Evolutionary conservation across 2,329 filamentous ascomycete genomes (phyloP).

Genomic region (Xylaria sp.): DNA sequence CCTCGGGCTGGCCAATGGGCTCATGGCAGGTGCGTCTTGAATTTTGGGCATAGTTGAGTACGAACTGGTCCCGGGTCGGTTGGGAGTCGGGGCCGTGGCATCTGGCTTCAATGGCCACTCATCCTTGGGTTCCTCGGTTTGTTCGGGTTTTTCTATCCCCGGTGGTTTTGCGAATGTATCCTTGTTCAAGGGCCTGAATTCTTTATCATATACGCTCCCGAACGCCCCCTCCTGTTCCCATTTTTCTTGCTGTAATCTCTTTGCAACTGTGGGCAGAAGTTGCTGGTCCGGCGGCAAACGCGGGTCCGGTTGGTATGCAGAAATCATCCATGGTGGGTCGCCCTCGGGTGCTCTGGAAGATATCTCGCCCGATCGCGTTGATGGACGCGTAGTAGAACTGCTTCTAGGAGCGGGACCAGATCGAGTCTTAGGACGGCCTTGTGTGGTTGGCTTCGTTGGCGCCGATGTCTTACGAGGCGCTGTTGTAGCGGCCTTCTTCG

Average conservation of each 20-base stretch:
- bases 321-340: constrained; percentile 93
- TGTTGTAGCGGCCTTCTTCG: constrained; percentile 59
- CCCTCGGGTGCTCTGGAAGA: constrained; percentile 79
- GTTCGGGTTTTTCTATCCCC: constrained; percentile 57
- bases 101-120: constrained; percentile 70
- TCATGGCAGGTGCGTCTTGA: constrained; percentile 54
- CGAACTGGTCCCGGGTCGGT: constrained; percentile 58
- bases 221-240: constrained; percentile 94
- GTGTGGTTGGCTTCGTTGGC: constrained; percentile 53
- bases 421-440: constrained; percentile 70
- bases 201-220: constrained; percentile 84
- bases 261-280: constrained; percentile 92
- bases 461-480: constrained; percentile 58
- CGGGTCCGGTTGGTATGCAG: constrained; percentile 95
- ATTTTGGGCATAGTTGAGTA: constrained; percentile 74
- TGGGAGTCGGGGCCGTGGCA: constrained; percentile 60
- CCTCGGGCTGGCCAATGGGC: constrained; percentile 58
- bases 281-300: constrained; percentile 94
- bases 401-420: constrained; percentile 62
- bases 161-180: constrained; percentile 62
- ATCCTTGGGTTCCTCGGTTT: constrained; percentile 52
- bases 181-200: constrained; percentile 84
- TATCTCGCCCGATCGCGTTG: constrained; percentile 69
- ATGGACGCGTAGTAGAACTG: constrained; percentile 64
- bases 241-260: constrained; percentile 89